Percentiles rank a stretch among this genome's conserved stretches.
Conservation (phyloP, 2,329 filamentous ascomycete genomes). For the Colletotrichum paranaense region DNA sequence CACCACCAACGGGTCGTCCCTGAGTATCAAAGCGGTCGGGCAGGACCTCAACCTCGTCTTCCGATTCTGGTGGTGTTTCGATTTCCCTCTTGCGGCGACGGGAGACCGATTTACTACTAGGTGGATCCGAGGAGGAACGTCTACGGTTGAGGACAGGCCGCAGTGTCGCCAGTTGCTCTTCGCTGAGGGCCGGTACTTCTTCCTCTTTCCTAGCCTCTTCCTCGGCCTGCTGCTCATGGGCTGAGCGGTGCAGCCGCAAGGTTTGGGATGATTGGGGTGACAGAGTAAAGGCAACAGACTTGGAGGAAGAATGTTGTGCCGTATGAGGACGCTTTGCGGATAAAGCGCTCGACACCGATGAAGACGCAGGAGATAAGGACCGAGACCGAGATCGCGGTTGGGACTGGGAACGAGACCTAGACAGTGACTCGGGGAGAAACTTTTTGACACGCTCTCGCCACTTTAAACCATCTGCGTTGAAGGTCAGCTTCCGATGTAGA, state of each 20-base stretch:
- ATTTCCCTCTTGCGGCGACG: slow-evolving; percentile 38
- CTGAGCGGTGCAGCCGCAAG: slow-evolving; percentile 53
- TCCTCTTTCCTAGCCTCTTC: slow-evolving; percentile 32
- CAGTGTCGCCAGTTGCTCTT: slow-evolving; percentile 33
- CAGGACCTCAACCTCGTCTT: slow-evolving; percentile 55
- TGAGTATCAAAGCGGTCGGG: slow-evolving; percentile 60
- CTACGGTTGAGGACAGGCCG: slow-evolving; percentile 38
- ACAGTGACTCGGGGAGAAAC: slow-evolving; percentile 15
- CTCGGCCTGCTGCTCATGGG: slow-evolving; percentile 44
- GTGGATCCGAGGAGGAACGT: slow-evolving; percentile 47
- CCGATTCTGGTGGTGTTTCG: slow-evolving; percentile 41
- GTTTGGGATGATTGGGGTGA: slow-evolving; percentile 61
- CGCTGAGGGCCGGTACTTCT: slow-evolving; percentile 28
- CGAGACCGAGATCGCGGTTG: slow-evolving; percentile 19
- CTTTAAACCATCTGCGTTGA: slow-evolving; percentile 45
- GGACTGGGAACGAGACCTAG: slow-evolving; percentile 17
- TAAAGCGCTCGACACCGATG: slow-evolving; percentile 23
- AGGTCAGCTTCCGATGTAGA: slow-evolving; percentile 4
- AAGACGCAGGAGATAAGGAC: slow-evolving; percentile 24
- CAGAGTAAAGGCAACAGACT: slow-evolving; percentile 60
- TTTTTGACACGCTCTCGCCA: slow-evolving; percentile 26
- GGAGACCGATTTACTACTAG: slow-evolving; percentile 44
- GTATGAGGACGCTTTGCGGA: slow-evolving; percentile 12
- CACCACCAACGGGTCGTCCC: slow-evolving; percentile 53
- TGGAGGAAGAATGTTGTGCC: slow-evolving; percentile 42